phyloP scores from a whole-genome alignment of 2,329 filamentous ascomycete genomes.

The Cladophialophora chaetospira region DNA sequence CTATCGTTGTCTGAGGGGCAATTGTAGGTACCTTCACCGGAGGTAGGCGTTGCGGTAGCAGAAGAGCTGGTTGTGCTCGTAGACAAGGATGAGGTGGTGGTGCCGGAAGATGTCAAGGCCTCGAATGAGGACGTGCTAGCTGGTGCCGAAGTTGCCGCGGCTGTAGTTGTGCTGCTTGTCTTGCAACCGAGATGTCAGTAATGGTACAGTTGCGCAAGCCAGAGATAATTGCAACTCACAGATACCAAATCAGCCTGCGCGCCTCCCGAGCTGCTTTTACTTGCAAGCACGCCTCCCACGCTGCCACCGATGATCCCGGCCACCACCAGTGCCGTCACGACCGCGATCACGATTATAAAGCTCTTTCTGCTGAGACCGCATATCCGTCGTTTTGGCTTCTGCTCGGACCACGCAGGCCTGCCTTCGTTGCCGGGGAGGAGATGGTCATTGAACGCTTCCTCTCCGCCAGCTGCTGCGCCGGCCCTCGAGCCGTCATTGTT shows the following conservation, averaged over 20 bases:
- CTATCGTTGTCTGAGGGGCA: constrained; percentile 9
- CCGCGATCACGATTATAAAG: constrained; percentile 7
- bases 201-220: not conserved
- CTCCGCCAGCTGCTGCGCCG: not conserved
- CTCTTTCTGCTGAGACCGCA: constrained; percentile 3
- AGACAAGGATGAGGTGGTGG: not conserved
- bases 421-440: not conserved
- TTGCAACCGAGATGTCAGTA: constrained; percentile 2
- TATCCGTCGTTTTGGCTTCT: not conserved
- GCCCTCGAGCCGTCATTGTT: constrained; percentile 1
- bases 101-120: not conserved
- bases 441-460: not conserved
- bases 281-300: constrained; percentile 6
- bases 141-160: not conserved
- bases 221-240: not conserved
- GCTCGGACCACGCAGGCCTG: constrained; percentile 1
- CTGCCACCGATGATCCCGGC: constrained; percentile 13
- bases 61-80: not conserved
- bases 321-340: constrained; percentile 1
- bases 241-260: not conserved
- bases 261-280: not conserved
- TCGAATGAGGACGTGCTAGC: not conserved
- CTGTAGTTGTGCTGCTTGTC: constrained; percentile 1
- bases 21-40: constrained; percentile 10
- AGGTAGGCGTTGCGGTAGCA: not conserved